Percentiles rank a stretch among this genome's conserved stretches.
Evolutionary conservation across 176 grass and related monocot species (phyloP).

Genomic region (Eragrostis nindensis): DNA sequence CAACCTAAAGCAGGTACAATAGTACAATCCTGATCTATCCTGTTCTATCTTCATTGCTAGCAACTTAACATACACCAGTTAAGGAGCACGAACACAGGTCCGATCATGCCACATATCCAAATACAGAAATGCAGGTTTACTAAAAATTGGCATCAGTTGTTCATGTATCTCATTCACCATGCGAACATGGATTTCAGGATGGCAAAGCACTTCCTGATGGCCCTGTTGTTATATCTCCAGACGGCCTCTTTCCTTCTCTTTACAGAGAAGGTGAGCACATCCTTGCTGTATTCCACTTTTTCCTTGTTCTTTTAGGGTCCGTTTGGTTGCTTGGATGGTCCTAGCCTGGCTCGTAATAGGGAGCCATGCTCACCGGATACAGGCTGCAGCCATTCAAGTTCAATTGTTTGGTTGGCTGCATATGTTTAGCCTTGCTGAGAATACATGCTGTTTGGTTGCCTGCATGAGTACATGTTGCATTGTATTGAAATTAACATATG

Average conservation of each 20-base stretch:
- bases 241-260: slow-evolving; percentile 96
- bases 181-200: slow-evolving; percentile 70
- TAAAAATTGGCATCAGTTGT: slow-evolving; percentile 22
- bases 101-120: neutral
- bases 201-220: slow-evolving; percentile 92
- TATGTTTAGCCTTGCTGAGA: too few relatives aligned
- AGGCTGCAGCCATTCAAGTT: too few relatives aligned
- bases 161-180: slow-evolving; percentile 27
- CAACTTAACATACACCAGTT: slow-evolving; percentile 19
- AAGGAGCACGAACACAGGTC: neutral
- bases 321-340: neutral
- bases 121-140: neutral
- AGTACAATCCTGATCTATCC: slow-evolving; percentile 3
- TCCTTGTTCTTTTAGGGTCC: neutral
- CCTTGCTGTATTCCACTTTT: neutral
- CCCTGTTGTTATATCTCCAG: slow-evolving; percentile 98
- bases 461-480: too few relatives aligned
- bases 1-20: slow-evolving; percentile 90
- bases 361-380: too few relatives aligned
- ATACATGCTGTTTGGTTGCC: too few relatives aligned
- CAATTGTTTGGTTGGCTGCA: too few relatives aligned
- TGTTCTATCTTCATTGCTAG: slow-evolving; percentile 22
- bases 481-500: too few relatives aligned
- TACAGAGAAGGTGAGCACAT: slow-evolving; percentile 88
- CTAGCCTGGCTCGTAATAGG: too few relatives aligned